Conservation (phyloP, 495 filamentous ascomycete genomes). For the Aspergillus nidulans region DNA sequence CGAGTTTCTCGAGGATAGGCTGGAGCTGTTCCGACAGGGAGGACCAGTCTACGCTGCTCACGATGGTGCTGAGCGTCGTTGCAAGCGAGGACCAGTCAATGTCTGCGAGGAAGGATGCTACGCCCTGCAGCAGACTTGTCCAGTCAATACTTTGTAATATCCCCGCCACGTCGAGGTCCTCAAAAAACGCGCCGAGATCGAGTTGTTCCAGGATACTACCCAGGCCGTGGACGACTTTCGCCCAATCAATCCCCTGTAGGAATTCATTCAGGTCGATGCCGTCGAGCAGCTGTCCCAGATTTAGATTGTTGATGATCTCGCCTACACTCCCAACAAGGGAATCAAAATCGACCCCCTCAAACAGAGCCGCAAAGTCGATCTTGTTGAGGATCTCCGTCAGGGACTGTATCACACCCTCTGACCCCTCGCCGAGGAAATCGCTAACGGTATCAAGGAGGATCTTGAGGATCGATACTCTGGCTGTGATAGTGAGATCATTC, state of each 20-base stretch:
- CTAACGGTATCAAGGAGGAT: slow-evolving; percentile 29
- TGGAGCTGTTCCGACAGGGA: not conserved
- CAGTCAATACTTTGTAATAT: slow-evolving; percentile 4
- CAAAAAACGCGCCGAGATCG: not conserved
- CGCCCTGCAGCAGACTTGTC: not conserved
- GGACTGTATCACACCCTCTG: not conserved
- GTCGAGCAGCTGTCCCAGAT: not conserved
- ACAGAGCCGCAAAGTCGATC: not conserved
- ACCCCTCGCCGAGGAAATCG: slow-evolving; percentile 6
- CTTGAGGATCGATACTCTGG: slow-evolving; percentile 31
- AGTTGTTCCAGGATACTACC: not conserved
- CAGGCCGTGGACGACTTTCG: not conserved
- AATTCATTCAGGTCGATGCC: not conserved
- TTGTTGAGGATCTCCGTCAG: not conserved
- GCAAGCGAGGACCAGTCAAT: not conserved
- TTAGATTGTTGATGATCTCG: not conserved
- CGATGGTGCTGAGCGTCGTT: not conserved
- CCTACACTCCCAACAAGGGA: not conserved
- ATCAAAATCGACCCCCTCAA: slow-evolving; percentile 1
- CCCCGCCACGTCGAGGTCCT: not conserved
- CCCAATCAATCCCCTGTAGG: not conserved
- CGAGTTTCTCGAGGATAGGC: not conserved
- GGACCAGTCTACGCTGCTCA: slow-evolving; percentile 2
- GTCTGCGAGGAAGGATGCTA: not conserved
- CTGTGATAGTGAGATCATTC: slow-evolving; percentile 36